Evolutionary conservation across 2,329 filamentous ascomycete genomes (phyloP).

Genomic region (Xylaria sp.): DNA sequence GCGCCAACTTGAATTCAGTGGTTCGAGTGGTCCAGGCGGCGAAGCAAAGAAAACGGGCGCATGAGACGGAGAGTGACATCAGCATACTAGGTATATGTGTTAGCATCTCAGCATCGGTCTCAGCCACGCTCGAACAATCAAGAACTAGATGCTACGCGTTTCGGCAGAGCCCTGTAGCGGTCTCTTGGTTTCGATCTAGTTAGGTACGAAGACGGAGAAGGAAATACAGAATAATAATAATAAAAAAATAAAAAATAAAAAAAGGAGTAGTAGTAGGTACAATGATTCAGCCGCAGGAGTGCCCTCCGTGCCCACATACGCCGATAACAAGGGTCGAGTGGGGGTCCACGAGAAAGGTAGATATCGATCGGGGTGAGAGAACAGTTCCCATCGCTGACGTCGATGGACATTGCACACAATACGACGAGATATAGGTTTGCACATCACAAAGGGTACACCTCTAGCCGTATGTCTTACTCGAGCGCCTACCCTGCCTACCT

Average conservation of each 20-base stretch:
- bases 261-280: too few species aligned
- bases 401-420: too few species aligned
- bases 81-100: too few species aligned
- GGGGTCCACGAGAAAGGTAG: background rate
- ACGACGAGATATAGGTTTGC: background rate
- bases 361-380: background rate
- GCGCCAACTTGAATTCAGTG: constrained; percentile 16
- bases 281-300: too few species aligned
- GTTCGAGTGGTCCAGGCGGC: constrained; percentile 4
- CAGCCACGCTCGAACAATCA: too few species aligned
- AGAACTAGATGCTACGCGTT: background rate
- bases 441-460: background rate
- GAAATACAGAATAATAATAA: background rate
- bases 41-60: background rate
- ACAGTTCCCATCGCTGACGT: background rate
- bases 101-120: too few species aligned
- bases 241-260: too few species aligned
- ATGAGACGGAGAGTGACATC: constrained; percentile 5
- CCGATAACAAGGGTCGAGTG: background rate
- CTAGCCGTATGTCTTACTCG: background rate
- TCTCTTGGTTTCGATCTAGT: background rate
- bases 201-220: background rate
- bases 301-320: background rate
- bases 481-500: background rate
- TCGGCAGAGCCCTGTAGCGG: background rate